These are phyloP conservation scores for Breviolum minutum DNA, from an alignment of 73 alveolate species.

Conservation along the genomic window DNA sequence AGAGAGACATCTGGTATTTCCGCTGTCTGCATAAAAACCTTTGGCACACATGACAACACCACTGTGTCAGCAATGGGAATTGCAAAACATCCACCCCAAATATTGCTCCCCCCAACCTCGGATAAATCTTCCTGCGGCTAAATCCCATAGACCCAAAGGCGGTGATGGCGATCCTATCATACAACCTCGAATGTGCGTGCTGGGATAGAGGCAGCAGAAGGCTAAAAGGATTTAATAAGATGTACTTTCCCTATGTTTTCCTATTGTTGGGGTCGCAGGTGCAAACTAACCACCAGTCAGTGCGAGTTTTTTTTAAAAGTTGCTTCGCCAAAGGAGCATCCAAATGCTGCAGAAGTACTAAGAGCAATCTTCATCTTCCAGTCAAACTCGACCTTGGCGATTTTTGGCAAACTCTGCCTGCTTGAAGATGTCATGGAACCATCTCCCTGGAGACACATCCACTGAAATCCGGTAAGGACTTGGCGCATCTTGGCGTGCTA, in stretches of 20 bases:
- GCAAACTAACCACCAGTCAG: neutral
- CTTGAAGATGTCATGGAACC: no score
- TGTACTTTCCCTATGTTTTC: no score
- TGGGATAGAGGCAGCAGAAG: neutral
- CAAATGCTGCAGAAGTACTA: slow-evolving; percentile 27
- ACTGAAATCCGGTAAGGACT: neutral
- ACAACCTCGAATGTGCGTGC: slow-evolving; percentile 19
- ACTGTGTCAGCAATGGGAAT: neutral
- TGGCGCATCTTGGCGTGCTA: slow-evolving; percentile 29
- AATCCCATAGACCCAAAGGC: slow-evolving; percentile 51
- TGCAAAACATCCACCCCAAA: neutral
- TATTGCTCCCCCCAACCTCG: neutral
- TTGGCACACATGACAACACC: neutral
- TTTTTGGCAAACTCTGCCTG: no score
- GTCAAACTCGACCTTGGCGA: slow-evolving; percentile 42
- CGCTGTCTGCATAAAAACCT: slow-evolving; percentile 10
- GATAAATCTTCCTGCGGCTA: slow-evolving; percentile 68
- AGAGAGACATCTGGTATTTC: slow-evolving; percentile 13
- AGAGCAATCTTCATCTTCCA: slow-evolving; percentile 65
- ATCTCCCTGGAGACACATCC: no score
- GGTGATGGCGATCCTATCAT: neutral
- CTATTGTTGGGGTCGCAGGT: neutral
- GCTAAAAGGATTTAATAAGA: neutral
- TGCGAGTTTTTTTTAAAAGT: no score
- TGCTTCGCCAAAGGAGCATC: neutral